Evolutionary conservation across 2,329 filamentous ascomycete species (phyloP), one percentile per base, ranked within the genome.

Genomic region (Penicillium sp.): DNA sequence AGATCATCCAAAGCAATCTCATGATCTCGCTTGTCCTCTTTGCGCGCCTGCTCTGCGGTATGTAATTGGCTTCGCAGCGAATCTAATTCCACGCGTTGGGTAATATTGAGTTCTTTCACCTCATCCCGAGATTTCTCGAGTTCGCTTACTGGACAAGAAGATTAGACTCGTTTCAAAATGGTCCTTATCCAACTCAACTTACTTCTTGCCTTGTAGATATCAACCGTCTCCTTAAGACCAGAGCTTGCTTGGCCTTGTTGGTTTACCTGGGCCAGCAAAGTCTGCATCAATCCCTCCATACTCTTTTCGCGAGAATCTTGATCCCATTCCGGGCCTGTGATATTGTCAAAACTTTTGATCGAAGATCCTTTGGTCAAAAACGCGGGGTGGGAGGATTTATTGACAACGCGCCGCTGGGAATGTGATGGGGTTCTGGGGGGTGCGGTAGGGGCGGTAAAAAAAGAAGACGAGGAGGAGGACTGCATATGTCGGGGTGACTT

Each of bases 351-450:
- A 67, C 83, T 88, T 90, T 82, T 78, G 75, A 74, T 76, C 81
- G 90, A 88, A 86, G 91, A 90, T 80, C 87, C 77, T 77, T 86
- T 88, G 62, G 82, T 87, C 67, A 93, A 79, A 78, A 82, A 92
- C 1, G 70, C 66, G 14, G 70, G 72, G 61, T 64, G 65, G 43
- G 59, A 67, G 59, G 62, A 63, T 57, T 62, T 73, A 69, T 62
- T 71, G 60, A 56, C 69, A 67, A 56, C 60, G 28, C 48, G 48
- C 12, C 33, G 28, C 9, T 54, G 50, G 30, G 53, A 56, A 14
- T 28, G 10, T 26, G 53, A 53, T 26, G 50, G 37, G 4, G 36
- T 51, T 53, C 55, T 63, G 17, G 49, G 35, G 78, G 78, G 67
- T 77, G 62, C 63, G 51, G 58, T 55, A 53, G 67, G 63, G 54